Base-by-base conservation (phyloP, 2,329 filamentous ascomycete genomes). In the Blastomyces gilchristii region DNA sequence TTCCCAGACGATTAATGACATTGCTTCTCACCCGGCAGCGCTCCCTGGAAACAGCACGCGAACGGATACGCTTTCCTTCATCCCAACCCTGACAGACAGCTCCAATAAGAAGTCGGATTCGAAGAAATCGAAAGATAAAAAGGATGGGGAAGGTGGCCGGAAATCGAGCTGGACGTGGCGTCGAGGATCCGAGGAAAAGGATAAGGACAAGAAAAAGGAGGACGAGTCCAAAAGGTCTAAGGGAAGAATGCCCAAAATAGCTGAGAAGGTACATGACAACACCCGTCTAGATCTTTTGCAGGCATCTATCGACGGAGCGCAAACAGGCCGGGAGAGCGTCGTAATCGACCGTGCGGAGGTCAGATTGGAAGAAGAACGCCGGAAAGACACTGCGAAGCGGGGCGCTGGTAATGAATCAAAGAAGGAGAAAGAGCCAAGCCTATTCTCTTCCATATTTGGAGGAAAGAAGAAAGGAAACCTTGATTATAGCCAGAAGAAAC, bases 371-470 rank as follows among this genome's bases (percentile, higher is more conserved):
- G 78, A 80, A 62, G 77, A 79, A 62, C 91, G 96, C 70, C 84
- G 89, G 54, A 93, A 88, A 75, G 95, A 94, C 75, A 95, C 93
- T 67, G 83, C 79, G 66, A 86, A 90, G 54, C 94, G 91, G 72
- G 83, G 85, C 4, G 82, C 83, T 0, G 78, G 80, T 22, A 88
- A 88, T 41, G 82, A 86, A 25, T 73, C 77, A 12, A 96, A 93
- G 77, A 96, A 92, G 73, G 92, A 97, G 68, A 96, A 95, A 72
- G 91, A 96, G 65, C 75, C 79, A 14, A 87, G 91, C 8, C 82
- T 97, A n/a, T 92, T 99, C 68, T 93, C 91, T 0, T 94, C 91
- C 0, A 86, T 99, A 62, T 97, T 99, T 71, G 90, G 91, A 18
- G 89, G 91, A 52, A 84, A 88, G 65, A 95, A 95, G 79, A 96